A percentile compares a stretch with the other conserved stretches of the same genome.
Evolutionary conservation across 2,329 filamentous ascomycete species (phyloP).

Genomic region (Monosporascus sp.): DNA sequence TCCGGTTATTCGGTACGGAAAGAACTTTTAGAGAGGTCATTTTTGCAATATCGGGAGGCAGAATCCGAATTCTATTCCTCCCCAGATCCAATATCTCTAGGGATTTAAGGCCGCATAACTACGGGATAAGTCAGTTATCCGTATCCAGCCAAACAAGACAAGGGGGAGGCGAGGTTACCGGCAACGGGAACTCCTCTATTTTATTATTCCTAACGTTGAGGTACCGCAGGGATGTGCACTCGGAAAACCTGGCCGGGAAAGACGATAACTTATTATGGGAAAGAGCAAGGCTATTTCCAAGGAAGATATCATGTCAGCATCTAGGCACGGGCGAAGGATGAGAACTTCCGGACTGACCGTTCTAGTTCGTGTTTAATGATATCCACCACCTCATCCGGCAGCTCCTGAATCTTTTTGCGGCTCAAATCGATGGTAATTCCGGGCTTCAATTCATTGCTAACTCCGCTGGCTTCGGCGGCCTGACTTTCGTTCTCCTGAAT

Average conservation of each 20-base stretch:
- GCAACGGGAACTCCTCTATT: constrained; percentile 56
- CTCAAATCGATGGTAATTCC: constrained; percentile 76
- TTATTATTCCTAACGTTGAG: constrained; percentile 75
- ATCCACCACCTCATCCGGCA: constrained; percentile 70
- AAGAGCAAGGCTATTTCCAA: constrained; percentile 58
- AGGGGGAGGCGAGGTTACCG: constrained; percentile 35
- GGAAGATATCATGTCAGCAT: constrained; percentile 13
- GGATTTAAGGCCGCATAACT: constrained; percentile 82
- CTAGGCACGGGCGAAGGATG: not conserved
- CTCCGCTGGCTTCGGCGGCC: constrained; percentile 52
- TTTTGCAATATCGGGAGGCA: constrained; percentile 75
- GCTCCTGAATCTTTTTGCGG: constrained; percentile 64
- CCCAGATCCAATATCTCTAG: constrained; percentile 92
- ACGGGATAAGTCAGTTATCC: constrained; percentile 17
- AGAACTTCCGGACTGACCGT: constrained; percentile 42
- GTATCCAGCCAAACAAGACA: constrained; percentile 4
- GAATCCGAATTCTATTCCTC: constrained; percentile 71
- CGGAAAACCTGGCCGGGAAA: constrained; percentile 66
- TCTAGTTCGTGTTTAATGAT: constrained; percentile 70
- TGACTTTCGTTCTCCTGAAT: constrained; percentile 61
- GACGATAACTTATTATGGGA: constrained; percentile 72
- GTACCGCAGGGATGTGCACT: constrained; percentile 73
- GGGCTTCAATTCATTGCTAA: constrained; percentile 57
- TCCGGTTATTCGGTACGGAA: constrained; percentile 79
- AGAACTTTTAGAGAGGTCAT: constrained; percentile 84